Conservation (phyloP, 2,329 filamentous ascomycete species). For the Bimuria novae-zelandiae region DNA sequence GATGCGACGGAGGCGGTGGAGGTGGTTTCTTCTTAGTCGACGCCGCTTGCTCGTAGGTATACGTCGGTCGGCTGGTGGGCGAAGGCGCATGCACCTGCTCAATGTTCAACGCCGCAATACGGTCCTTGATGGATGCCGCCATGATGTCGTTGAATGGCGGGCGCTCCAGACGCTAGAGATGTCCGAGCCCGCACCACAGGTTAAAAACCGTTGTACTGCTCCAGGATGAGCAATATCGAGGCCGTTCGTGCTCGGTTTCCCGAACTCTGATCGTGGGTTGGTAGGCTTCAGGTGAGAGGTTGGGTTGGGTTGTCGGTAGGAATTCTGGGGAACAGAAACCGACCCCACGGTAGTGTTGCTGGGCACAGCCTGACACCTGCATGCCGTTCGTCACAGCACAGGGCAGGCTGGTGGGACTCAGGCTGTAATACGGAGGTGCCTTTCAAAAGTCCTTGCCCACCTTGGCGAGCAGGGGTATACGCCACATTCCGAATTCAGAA, state of each 20-base stretch:
- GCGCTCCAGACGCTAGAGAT: neutral
- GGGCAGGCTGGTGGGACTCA: constrained; percentile 5
- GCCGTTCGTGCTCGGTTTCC: too few species aligned
- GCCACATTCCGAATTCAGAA: too few species aligned
- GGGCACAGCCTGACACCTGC: constrained; percentile 13
- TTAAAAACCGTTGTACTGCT: too few species aligned
- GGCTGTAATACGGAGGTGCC: constrained; percentile 4
- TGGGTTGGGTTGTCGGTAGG: neutral
- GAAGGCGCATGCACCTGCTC: constrained; percentile 49
- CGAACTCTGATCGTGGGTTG: neutral
- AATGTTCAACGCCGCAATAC: constrained; percentile 55
- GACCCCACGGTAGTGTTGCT: constrained; percentile 5
- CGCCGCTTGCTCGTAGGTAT: constrained; percentile 40
- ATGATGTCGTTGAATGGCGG: constrained; percentile 23
- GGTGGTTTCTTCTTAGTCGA: constrained; percentile 42
- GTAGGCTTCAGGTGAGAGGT: too few species aligned
- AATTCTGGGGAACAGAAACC: constrained; percentile 5
- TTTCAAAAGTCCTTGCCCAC: too few species aligned
- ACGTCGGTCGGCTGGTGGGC: constrained; percentile 42
- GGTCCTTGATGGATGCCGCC: constrained; percentile 50
- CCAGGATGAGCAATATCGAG: too few species aligned
- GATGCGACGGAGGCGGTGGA: constrained; percentile 45
- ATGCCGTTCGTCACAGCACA: constrained; percentile 6
- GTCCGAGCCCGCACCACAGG: neutral
- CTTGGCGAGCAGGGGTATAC: too few species aligned